Percentiles rank a stretch among this genome's conserved stretches.
Evolutionary conservation across 2,329 filamentous ascomycete species (phyloP).

Genomic region (Orbilia blumenaviensis): DNA sequence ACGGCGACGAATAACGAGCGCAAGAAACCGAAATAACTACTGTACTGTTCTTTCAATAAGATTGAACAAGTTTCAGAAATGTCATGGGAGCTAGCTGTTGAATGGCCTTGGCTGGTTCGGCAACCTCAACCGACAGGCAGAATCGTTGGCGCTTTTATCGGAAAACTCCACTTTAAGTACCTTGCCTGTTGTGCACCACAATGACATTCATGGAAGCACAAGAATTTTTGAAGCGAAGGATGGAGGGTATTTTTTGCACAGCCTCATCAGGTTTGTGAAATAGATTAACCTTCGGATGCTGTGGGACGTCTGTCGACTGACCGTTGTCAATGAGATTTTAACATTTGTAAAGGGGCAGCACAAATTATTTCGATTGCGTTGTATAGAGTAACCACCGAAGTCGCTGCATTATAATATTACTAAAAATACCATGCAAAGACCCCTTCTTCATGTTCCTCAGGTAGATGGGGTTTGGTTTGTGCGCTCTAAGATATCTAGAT

Average conservation of each 20-base stretch:
- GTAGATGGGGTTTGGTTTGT: too few relatives aligned
- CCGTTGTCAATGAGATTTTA: neutral
- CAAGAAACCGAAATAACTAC: neutral
- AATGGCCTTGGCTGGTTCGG: slow-evolving; percentile 10
- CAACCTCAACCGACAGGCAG: slow-evolving; percentile 27
- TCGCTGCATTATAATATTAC: neutral
- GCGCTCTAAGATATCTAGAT: too few relatives aligned
- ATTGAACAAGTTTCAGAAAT: slow-evolving; percentile 38
- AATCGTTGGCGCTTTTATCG: slow-evolving; percentile 12
- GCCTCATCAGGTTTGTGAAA: slow-evolving; percentile 15
- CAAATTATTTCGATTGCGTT: slow-evolving; percentile 5
- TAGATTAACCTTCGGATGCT: slow-evolving; percentile 2
- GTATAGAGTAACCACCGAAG: neutral
- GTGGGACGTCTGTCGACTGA: slow-evolving; percentile 16
- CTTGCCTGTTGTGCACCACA: neutral
- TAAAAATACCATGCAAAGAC: slow-evolving; percentile 2
- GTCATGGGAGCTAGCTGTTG: slow-evolving; percentile 19
- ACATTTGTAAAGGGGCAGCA: slow-evolving; percentile 17
- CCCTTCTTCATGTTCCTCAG: neutral
- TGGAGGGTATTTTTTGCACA: neutral
- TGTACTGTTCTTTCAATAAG: slow-evolving; percentile 16
- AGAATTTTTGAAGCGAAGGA: neutral
- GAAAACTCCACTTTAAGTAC: neutral
- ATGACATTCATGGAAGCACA: neutral
- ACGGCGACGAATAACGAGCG: neutral